A percentile compares a stretch with the other conserved stretches of the same genome.
phyloP scores from a whole-genome alignment of 2,329 filamentous ascomycete species.

The Graphium sp. region DNA sequence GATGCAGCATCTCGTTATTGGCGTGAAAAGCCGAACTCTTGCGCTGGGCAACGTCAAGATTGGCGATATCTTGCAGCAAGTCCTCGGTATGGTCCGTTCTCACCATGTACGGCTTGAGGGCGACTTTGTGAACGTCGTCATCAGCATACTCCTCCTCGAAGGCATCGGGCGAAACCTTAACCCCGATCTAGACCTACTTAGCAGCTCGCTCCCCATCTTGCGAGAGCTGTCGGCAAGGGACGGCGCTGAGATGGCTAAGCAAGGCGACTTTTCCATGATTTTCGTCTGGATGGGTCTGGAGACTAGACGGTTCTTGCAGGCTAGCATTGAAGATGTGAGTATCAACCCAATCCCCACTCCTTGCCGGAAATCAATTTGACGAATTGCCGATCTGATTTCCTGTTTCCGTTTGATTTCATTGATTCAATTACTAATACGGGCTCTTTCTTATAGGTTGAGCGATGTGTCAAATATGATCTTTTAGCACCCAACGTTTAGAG shows the following conservation, averaged over 20 bases:
- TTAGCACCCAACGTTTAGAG: constrained; percentile 68
- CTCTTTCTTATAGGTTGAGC: constrained; percentile 47
- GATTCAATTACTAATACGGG: constrained; percentile 5
- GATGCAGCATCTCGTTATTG: constrained; percentile 91
- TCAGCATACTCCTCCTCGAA: constrained; percentile 84
- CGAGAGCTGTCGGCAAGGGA: constrained; percentile 71
- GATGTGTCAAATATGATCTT: constrained; percentile 80
- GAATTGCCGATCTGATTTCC: constrained; percentile 1
- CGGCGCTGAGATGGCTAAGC: constrained; percentile 50
- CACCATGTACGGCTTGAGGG: constrained; percentile 93
- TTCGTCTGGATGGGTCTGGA: constrained; percentile 86
- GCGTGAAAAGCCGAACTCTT: constrained; percentile 80
- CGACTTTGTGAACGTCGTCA: constrained; percentile 95
- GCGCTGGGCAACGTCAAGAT: constrained; percentile 91
- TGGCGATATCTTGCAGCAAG: constrained; percentile 82
- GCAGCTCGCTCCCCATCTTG: constrained; percentile 75
- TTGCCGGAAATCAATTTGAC: constrained; percentile 3
- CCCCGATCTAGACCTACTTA: constrained; percentile 73
- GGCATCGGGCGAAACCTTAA: constrained; percentile 82
- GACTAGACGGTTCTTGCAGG: constrained; percentile 74
- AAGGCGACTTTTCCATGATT: constrained; percentile 69
- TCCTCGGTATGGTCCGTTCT: constrained; percentile 74
- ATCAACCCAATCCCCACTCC: not conserved
- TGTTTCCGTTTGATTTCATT: not conserved
- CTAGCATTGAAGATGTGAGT: constrained; percentile 73